phyloP scores from a whole-genome alignment of 805 yeast genomes.

The Kodamaea neixiangensis region DNA sequence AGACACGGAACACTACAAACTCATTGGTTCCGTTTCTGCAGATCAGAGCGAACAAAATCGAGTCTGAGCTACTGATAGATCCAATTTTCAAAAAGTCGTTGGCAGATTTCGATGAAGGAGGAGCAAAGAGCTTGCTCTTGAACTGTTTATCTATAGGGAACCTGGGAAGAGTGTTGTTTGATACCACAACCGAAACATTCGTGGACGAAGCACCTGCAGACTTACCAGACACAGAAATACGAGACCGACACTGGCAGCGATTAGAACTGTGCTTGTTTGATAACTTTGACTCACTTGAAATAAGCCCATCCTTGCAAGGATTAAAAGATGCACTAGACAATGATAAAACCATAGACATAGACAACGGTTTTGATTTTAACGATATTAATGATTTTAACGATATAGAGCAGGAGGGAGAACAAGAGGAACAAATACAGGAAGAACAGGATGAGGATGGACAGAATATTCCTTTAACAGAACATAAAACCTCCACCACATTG shows the following conservation, averaged over 20 bases:
- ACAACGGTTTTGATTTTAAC: slow-evolving; percentile 5
- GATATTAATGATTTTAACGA: slow-evolving; percentile 14
- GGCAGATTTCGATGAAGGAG: slow-evolving; percentile 34
- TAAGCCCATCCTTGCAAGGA: slow-evolving; percentile 20
- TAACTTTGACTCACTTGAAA: slow-evolving; percentile 10
- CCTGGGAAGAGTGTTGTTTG: slow-evolving; percentile 25
- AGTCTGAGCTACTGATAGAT: slow-evolving; percentile 25
- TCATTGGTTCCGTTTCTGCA: slow-evolving; percentile 9
- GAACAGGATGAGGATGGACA: too few relatives aligned
- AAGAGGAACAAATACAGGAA: too few relatives aligned
- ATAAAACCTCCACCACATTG: background rate
- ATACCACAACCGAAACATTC: background rate
- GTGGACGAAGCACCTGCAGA: background rate
- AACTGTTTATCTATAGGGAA: slow-evolving; percentile 27
- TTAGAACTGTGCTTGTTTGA: slow-evolving; percentile 14
- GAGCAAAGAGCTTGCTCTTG: slow-evolving; percentile 29
- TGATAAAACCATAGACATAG: background rate
- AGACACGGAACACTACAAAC: background rate
- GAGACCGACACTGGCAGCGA: slow-evolving; percentile 7
- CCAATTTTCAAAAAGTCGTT: slow-evolving; percentile 32
- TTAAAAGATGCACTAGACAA: slow-evolving; percentile 1
- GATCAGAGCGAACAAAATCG: slow-evolving; percentile 16
- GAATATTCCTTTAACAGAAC: too few relatives aligned
- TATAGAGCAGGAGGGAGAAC: slow-evolving; percentile 1
- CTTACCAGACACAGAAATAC: slow-evolving; percentile 1